Percentiles rank a stretch among this genome's conserved stretches.
These are phyloP conservation scores for Sugiyamaella valdiviana DNA, from an alignment of 805 yeast species.

Conservation along the genomic window DNA sequence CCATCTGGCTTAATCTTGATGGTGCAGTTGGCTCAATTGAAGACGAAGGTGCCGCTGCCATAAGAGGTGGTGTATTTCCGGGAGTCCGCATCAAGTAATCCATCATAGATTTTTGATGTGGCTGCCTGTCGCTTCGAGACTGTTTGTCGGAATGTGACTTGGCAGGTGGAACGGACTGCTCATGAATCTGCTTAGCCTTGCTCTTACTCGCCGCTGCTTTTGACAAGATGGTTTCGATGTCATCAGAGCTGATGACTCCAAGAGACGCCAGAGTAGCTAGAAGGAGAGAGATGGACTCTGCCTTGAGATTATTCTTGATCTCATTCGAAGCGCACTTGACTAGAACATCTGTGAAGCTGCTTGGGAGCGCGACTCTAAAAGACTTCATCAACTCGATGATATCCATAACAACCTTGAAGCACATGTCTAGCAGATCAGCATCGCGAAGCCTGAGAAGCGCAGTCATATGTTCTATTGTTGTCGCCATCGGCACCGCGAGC, in stretches of 20 bases:
- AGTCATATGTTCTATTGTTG: constrained; percentile 61
- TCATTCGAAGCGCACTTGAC: constrained; percentile 42
- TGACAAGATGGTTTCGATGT: constrained; percentile 11
- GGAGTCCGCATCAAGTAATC: constrained; percentile 4
- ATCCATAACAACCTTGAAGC: constrained; percentile 46
- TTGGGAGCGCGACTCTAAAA: constrained; percentile 43
- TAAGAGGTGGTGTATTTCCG: constrained; percentile 11
- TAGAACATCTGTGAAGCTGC: constrained; percentile 47
- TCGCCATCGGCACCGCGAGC: constrained; percentile 38
- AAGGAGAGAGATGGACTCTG: constrained; percentile 59
- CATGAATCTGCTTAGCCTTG: not conserved
- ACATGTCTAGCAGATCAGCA: constrained; percentile 59
- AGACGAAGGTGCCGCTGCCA: not conserved
- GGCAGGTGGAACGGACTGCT: not conserved
- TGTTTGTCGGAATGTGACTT: not conserved
- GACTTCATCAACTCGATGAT: constrained; percentile 27
- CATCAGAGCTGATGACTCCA: constrained; percentile 14
- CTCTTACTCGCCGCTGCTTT: constrained; percentile 2
- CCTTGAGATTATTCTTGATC: constrained; percentile 63
- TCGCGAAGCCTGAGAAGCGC: constrained; percentile 84
- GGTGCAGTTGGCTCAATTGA: constrained; percentile 10
- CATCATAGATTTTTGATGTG: constrained; percentile 2
- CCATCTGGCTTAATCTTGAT: constrained; percentile 12
- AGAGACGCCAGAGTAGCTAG: constrained; percentile 27
- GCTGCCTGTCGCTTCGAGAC: not conserved